Evolutionary conservation across 352 stramenopile genomes (phyloP), one percentile per base, ranked within the genome.

Genomic region (Hyaloperonospora arabidopsidis): DNA sequence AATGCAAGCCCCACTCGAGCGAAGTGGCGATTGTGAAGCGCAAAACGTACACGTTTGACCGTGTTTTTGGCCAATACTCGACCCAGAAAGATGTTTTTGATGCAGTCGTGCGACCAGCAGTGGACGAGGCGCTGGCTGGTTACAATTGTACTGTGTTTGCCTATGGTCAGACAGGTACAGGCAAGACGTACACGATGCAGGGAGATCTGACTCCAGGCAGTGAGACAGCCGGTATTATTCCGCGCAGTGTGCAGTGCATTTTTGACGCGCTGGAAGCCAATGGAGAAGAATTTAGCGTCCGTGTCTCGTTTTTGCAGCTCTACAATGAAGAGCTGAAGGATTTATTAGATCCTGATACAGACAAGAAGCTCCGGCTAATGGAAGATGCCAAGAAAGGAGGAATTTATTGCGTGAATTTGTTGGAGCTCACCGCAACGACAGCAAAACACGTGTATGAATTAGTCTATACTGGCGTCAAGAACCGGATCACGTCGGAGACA

Each of bases 151-250:
- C 92, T 7, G 89, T 98, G 12, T 98, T 98, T 67, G 94, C 95
- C 21, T 99, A 98, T 65, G 96, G 96, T 44, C 96, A 98, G 74
- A 97, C 84, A 2, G 94, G 95, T 36, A 98, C 95, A 15, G 95
- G 96, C 35, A 99, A 99, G 75, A 99, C 96, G 36, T 91, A 98
- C 74, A 99, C 96, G 2, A 98, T 99, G 93, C 95, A 98, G 69
- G 96, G 95, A 32, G 77, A 87, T 10, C 56, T 98, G n/a, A 68
- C 72, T 36, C 76, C 87, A 0, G 80, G 85, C 54, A 67, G 88
- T 32, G 90, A 97, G 48, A 70, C 74, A 8, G 88, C 87, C 12
- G 96, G 96, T 13, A 96, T 99, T 35, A 98, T 98, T 60, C 96
- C 96, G 15, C 83, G 95, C 23, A 86, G 84, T 25, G 88, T 98